These are phyloP conservation scores for Suillus lakei DNA, from an alignment of 768 basidiomycete genomes.

Conservation along the genomic window DNA sequence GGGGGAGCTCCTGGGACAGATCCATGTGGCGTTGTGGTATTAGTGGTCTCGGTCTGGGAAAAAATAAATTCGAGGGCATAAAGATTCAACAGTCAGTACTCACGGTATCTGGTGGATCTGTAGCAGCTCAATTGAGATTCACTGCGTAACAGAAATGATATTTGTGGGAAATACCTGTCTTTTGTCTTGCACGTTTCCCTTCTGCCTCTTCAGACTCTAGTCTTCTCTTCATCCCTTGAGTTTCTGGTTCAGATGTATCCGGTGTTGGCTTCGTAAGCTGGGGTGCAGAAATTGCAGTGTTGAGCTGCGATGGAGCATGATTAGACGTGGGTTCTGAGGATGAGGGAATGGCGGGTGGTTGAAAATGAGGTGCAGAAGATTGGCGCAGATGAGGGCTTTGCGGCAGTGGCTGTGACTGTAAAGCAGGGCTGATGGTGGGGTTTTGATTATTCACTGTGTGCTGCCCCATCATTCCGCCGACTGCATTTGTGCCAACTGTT, in stretches of 20 bases:
- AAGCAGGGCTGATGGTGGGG: slow-evolving; percentile 21
- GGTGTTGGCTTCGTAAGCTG: background rate
- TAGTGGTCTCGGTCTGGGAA: background rate
- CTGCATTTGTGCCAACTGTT: slow-evolving; percentile 14
- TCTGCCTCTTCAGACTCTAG: slow-evolving; percentile 68
- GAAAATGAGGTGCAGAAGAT: slow-evolving; percentile 17
- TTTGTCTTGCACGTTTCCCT: slow-evolving; percentile 72
- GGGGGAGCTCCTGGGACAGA: slow-evolving; percentile 38
- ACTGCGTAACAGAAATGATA: slow-evolving; percentile 21
- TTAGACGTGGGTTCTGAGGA: background rate
- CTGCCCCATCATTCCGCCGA: slow-evolving; percentile 31
- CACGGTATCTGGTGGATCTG: slow-evolving; percentile 57
- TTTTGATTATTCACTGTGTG: slow-evolving; percentile 25
- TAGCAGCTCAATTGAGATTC: slow-evolving; percentile 35
- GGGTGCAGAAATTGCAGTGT: slow-evolving; percentile 16
- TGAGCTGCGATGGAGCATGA: slow-evolving; percentile 10
- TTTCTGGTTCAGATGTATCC: slow-evolving; percentile 54
- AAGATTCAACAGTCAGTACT: slow-evolving; percentile 29
- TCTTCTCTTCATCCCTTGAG: slow-evolving; percentile 75
- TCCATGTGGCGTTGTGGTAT: slow-evolving; percentile 19
- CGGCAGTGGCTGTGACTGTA: slow-evolving; percentile 32
- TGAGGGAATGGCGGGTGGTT: background rate
- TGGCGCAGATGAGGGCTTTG: slow-evolving; percentile 36
- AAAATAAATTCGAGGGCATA: slow-evolving; percentile 10
- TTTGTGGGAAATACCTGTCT: slow-evolving; percentile 57